These are phyloP conservation scores for Saprolegnia parasitica DNA, from an alignment of 352 stramenopile genomes.

Conservation along the genomic window DNA sequence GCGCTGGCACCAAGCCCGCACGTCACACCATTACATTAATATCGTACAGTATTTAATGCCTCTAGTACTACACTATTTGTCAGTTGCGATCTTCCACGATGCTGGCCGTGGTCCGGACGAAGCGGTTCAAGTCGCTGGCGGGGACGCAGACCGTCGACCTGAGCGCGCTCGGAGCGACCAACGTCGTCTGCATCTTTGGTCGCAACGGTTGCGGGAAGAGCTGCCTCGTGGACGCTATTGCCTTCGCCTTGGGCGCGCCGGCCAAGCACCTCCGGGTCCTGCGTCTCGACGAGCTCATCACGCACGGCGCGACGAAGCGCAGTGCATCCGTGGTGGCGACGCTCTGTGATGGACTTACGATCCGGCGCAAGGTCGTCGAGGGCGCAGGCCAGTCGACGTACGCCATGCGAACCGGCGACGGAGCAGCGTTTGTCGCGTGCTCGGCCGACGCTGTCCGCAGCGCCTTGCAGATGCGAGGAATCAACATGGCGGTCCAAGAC, in stretches of 20 bases:
- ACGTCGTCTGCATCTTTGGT: constrained; percentile 14
- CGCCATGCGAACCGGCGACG: not conserved
- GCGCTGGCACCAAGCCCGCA: too few species aligned
- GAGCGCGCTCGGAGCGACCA: not conserved
- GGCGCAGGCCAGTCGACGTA: constrained; percentile 30
- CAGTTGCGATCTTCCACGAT: not conserved
- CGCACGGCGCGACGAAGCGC: constrained; percentile 1
- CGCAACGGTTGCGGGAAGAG: constrained; percentile 24
- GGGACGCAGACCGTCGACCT: not conserved
- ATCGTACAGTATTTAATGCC: too few species aligned
- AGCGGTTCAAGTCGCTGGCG: constrained; percentile 4
- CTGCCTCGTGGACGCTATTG: constrained; percentile 27
- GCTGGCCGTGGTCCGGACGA: not conserved
- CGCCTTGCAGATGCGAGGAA: not conserved
- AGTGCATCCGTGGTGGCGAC: not conserved
- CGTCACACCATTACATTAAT: too few species aligned
- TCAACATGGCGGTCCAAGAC: constrained; percentile 21
- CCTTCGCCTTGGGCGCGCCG: constrained; percentile 24
- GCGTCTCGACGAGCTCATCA: constrained; percentile 2
- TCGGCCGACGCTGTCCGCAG: not conserved
- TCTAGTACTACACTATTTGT: too few species aligned
- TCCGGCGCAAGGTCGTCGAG: constrained; percentile 31
- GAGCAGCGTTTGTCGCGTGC: not conserved
- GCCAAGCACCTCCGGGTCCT: constrained; percentile 17
- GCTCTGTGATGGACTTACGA: constrained; percentile 20